phyloP scores from a whole-genome alignment of 306 rosid genomes.

The Cotoneaster glaucophyllus region DNA sequence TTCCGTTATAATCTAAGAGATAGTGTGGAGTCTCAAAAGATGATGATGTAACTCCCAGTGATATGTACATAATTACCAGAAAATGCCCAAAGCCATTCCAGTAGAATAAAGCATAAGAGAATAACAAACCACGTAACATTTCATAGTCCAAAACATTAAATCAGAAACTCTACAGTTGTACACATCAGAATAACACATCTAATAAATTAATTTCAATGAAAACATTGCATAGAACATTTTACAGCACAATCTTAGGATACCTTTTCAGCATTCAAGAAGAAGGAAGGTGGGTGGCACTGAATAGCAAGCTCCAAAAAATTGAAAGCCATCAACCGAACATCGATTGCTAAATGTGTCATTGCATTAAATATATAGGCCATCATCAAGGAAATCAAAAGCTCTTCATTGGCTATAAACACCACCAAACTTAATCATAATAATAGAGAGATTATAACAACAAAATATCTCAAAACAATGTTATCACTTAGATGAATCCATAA shows the following conservation, averaged over 20 bases:
- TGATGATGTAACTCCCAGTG: not conserved
- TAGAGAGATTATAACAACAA: not conserved
- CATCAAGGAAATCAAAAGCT: slow-evolving; percentile 53
- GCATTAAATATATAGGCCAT: slow-evolving; percentile 81
- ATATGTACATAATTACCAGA: not conserved
- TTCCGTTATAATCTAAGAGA: not conserved
- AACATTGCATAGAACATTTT: not conserved
- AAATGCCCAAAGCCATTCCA: not conserved
- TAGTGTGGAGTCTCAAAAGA: not conserved
- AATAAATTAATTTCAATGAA: not conserved
- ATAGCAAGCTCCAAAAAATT: slow-evolving; percentile 70
- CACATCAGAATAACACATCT: not conserved
- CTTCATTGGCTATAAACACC: slow-evolving; percentile 5
- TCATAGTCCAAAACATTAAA: not conserved
- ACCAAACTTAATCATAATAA: not conserved
- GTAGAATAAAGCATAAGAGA: not conserved
- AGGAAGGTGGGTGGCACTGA: slow-evolving; percentile 57
- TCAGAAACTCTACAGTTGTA: not conserved
- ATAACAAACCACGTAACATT: not conserved
- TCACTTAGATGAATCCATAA: not conserved
- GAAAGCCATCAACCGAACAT: slow-evolving; percentile 76
- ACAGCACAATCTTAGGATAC: slow-evolving; percentile 29
- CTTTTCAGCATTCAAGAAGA: slow-evolving; percentile 69
- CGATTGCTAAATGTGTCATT: slow-evolving; percentile 70
- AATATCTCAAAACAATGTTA: not conserved